These are phyloP conservation scores for Ulota crispa DNA, from an alignment of 225 moss, liverwort and hornwort genomes.

Conservation along the genomic window DNA sequence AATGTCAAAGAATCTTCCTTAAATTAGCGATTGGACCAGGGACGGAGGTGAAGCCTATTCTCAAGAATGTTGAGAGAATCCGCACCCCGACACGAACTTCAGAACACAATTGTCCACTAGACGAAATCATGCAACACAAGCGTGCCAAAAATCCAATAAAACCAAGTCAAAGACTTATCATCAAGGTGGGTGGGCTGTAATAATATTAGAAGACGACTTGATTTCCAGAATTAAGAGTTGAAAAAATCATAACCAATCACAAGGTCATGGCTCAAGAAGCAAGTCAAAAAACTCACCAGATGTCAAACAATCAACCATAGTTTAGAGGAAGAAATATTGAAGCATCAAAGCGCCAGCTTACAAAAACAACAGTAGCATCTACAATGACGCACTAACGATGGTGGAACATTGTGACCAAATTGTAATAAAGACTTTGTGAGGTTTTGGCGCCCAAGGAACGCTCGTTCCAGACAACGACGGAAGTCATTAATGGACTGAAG, in stretches of 20 bases:
- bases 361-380: neutral
- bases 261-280: neutral
- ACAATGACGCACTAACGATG: neutral
- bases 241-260: neutral
- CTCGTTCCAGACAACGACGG: conserved; percentile 12
- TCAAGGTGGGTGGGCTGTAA: neutral
- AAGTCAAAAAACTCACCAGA: neutral
- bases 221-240: neutral
- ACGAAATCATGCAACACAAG: neutral
- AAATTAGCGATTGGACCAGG: neutral
- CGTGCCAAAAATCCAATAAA: neutral
- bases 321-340: neutral
- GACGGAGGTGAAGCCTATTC: neutral
- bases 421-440: neutral
- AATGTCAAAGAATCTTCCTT: neutral
- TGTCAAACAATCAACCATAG: neutral
- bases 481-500: conserved; percentile 1
- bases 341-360: neutral
- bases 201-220: neutral
- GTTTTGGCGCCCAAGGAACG: conserved; percentile 10
- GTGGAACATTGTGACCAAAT: conserved; percentile 20
- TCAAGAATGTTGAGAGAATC: neutral
- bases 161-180: neutral
- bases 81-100: neutral
- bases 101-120: neutral